Evolutionary conservation across 2,329 filamentous ascomycete genomes (phyloP), one percentile per base, ranked within the genome.

Genomic region (Septoria petroselini): DNA sequence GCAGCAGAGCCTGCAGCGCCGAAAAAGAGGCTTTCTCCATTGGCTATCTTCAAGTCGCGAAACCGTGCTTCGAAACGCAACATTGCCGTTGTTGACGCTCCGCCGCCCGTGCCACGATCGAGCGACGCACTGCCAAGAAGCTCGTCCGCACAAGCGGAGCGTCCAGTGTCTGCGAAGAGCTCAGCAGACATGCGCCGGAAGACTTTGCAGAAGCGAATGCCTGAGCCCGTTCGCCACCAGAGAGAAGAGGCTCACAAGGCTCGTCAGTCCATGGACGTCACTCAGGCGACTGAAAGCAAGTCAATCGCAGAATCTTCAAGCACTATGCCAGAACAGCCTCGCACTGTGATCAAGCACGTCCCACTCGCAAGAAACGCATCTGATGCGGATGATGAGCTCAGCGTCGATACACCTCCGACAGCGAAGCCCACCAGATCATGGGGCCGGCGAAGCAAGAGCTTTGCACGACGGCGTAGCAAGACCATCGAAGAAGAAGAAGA

Each of bases 161-260:
- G 25, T 42, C n/a, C 15, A 3, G n/a, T 21, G 34, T n/a, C 15
- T 11, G 21, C 27, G 31, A 47, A 54, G 19, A 35, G 52, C 6
- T 38, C 39, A n/a, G 9, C 23, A 7, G 34, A 29, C 4, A 63
- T 60, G 52, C 48, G 51, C 17, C 49, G 51, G 17, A 64, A 57
- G 40, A 67, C 65, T 45, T 52, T 68, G 23, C 63, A 65, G 30
- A 69, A 69, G 40, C 49, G 59, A 1, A 62, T 62, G 52, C 63
- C 64, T 18, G 50, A 38, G 59, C 65, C 45, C 52, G 35, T 59
- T 11, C 57, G 57, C 27, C 47, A 55, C 14, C 41, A 60, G 46
- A 49, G 53, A n/a, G 57, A 53, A 29, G 54, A 54, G 19, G 54
- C 46, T 15, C 44, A 25, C 3, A 55, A 43, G 29, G 35, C 47